These are phyloP conservation scores for Monilinia fructigena DNA, from an alignment of 2,329 filamentous ascomycete genomes.

Conservation along the genomic window DNA sequence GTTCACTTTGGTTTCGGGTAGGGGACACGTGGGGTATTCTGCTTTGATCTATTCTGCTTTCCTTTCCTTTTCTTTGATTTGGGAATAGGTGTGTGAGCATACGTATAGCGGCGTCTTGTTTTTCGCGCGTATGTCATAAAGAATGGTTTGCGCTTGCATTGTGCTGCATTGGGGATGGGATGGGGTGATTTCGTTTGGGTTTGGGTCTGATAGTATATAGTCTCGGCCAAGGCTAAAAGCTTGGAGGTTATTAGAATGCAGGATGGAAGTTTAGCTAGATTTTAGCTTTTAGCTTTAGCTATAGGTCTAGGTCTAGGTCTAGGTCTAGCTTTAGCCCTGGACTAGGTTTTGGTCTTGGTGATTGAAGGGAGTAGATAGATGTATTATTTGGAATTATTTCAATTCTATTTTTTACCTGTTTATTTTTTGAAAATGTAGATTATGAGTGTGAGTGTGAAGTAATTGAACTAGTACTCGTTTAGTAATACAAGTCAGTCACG, in stretches of 20 bases:
- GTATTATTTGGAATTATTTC: too few species aligned
- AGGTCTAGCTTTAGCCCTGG: neutral
- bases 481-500: too few species aligned
- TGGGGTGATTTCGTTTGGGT: neutral
- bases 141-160: neutral
- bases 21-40: neutral
- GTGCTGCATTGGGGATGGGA: neutral
- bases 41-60: neutral
- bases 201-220: neutral
- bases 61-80: too few species aligned
- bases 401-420: too few species aligned
- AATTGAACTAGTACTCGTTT: too few species aligned
- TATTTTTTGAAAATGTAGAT: too few species aligned
- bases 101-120: neutral
- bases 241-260: neutral
- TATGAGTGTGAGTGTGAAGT: too few species aligned
- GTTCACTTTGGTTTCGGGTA: constrained; percentile 26
- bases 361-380: too few species aligned
- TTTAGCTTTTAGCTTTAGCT: neutral
- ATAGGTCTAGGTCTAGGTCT: neutral
- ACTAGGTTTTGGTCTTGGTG: neutral
- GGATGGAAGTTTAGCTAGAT: too few species aligned
- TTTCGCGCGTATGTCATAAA: neutral
- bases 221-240: neutral
- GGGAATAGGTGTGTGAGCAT: neutral